These are phyloP conservation scores for Yamadazyma ubonensis DNA, from an alignment of 805 yeast genomes.

Conservation along the genomic window DNA sequence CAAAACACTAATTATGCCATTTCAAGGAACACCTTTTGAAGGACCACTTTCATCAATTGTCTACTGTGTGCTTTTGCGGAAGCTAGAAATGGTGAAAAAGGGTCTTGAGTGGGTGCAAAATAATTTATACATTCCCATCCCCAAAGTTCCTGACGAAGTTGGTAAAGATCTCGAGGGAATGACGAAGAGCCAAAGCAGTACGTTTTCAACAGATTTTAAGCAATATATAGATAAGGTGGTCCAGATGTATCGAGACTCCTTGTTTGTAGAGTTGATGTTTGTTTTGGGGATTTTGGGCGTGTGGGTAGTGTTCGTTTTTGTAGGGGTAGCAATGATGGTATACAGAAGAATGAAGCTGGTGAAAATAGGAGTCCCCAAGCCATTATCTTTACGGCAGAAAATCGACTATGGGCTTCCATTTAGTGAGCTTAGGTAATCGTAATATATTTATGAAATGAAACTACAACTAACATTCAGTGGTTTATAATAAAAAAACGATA, in stretches of 20 bases:
- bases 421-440: not conserved
- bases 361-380: conserved; percentile 27
- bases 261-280: conserved; percentile 48
- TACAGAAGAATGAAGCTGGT: conserved; percentile 3
- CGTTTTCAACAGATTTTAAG: not conserved
- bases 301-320: conserved; percentile 48
- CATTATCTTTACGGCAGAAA: conserved; percentile 25
- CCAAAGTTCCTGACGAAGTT: conserved; percentile 38
- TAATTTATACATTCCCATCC: conserved; percentile 58
- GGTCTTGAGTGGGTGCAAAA: conserved; percentile 81
- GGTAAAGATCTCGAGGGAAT: conserved; percentile 8
- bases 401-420: conserved; percentile 27
- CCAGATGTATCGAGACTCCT: conserved; percentile 18
- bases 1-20: conserved; percentile 53
- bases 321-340: conserved; percentile 29
- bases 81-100: conserved; percentile 59
- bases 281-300: conserved; percentile 43
- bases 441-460: too few relatives aligned
- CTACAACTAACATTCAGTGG: too few relatives aligned
- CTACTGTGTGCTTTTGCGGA: conserved; percentile 76
- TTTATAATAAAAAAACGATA: too few relatives aligned
- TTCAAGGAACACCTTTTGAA: conserved; percentile 67
- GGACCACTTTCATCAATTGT: conserved; percentile 65
- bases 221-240: conserved; percentile 7
- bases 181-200: conserved; percentile 2